Base-by-base conservation (phyloP, 768 basidiomycete genomes). In the Fomitopsis pulvina region DNA sequence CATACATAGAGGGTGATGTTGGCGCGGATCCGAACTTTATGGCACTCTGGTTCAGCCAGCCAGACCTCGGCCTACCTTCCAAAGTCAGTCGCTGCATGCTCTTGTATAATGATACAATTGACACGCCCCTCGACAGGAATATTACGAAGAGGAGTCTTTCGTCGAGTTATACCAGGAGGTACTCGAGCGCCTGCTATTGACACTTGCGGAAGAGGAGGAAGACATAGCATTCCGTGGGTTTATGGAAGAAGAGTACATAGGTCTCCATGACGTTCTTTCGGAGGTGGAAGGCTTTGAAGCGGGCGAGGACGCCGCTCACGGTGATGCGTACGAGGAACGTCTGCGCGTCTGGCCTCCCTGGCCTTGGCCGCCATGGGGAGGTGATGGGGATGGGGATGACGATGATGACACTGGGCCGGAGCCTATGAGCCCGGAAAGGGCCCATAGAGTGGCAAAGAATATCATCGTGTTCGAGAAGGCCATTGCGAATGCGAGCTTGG, bases 361-460 rank as follows among this genome's bases (percentile, higher is more conserved):
- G 85, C 83, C 86, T 14, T 85, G 86, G 86, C 86, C 88, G 60
- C 91, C 92, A 4, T 92, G 87, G 87, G 83, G 76, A 38, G 81
- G 68, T 22, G 81, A 74, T 16, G 80, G 74, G 29, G 65, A 68
- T 16, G 71, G 76, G 25, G 64, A 61, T 22, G 46, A 28, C 24
- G 51, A 41, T 3, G 30, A 32, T 34, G 37, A 58, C 30, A 55
- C 63, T 34, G 74, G 72, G 48, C 72, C 77, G 18, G 74, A 73
- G 48, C 73, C 77, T 7, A 65, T 71, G 43, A 81, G 83, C 45
- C 69, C 71, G 18, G 70, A 78, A 48, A 72, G 74, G 50, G 80
- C 84, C 7, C 76, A 71, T 20, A 75, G 78, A 42, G 71, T 93
- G 6, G 85, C 93, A 0, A 77, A 77, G 54, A 68, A 78, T 25